Base-by-base conservation (phyloP, 2,329 filamentous ascomycete genomes). In the Fusarium secorum region DNA sequence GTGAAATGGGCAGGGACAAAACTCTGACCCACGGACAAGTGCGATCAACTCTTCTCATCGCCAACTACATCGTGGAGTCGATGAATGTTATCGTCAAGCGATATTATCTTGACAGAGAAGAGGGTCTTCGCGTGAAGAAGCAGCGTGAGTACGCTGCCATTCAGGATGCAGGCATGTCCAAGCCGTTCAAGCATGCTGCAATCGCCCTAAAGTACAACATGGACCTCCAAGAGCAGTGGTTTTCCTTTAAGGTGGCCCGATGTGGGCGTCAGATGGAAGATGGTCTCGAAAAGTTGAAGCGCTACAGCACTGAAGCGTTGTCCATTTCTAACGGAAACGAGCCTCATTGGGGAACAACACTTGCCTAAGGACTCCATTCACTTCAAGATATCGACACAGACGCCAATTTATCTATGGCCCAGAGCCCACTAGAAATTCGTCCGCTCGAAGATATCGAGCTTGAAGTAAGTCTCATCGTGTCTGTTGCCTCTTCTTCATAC, bases 261-360 rank as follows among this genome's bases (percentile, higher is more conserved):
- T 53, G 38, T 7, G 36, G 18, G 1, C 32, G 38, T 0, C 26
- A 38, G 15, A 54, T 73, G 1, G 38, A 69, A 1, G 64, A 73
- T 11, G 58, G 52, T 1, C 42, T 73, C 7, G 49, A 59, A 11
- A 73, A 73, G 45, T 42, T 73, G 4, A 49, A 48, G 6, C 45
- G 38, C 7, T 51, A 71, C 24, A 30, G 36, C 30, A 9, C 11
- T 0, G 54, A 49, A 33, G 39, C 56, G 4, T 30, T 68, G 5
- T 26, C 55, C 18, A 17, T 41, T 4, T 55, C 63, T 7, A 59
- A 53, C 1, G 60, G 53, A 6, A 26, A 18, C 2, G 41, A 38
- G 8, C 41, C 52, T 7, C 48, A 35, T 38, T 61, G 48, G 58
- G 38, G 18, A 24, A 14, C 26, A 30, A 13, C 20, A 10, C 39